Conservation (phyloP, 495 filamentous ascomycete species). For the Ramalina intermedia region DNA sequence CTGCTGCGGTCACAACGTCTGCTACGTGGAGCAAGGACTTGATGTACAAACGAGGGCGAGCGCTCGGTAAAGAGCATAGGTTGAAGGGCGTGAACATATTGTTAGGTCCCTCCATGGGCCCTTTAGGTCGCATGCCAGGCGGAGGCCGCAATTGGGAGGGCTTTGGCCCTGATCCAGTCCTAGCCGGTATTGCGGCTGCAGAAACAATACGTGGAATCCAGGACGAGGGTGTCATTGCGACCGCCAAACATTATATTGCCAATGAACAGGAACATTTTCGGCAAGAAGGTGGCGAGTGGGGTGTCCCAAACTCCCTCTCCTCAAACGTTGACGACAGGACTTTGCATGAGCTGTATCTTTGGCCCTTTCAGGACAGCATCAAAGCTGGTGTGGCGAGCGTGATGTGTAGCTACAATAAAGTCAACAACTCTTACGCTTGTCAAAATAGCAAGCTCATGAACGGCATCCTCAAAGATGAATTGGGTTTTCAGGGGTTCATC, state of each 20-base stretch:
- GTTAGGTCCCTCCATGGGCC: constrained; percentile 63
- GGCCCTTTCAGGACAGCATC: constrained; percentile 81
- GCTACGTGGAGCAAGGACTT: constrained; percentile 77
- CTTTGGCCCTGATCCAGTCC: constrained; percentile 64
- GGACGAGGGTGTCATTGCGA: constrained; percentile 66
- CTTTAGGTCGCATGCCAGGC: constrained; percentile 65
- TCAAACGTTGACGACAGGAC: constrained; percentile 73
- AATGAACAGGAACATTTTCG: constrained; percentile 88
- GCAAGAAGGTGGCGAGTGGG: constrained; percentile 56
- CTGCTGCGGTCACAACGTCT: constrained; percentile 72
- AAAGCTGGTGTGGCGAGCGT: constrained; percentile 74
- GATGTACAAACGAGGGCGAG: constrained; percentile 55
- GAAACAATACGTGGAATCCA: constrained; percentile 67
- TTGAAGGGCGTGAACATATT: constrained; percentile 61
- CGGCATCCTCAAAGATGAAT: constrained; percentile 83
- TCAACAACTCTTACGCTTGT: constrained; percentile 85
- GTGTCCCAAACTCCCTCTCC: constrained; percentile 55
- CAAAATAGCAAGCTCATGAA: constrained; percentile 87
- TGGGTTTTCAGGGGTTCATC: constrained; percentile 90
- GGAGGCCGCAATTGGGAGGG: constrained; percentile 91
- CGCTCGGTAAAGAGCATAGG: constrained; percentile 55
- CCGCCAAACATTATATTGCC: constrained; percentile 64
- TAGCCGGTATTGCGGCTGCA: constrained; percentile 52
- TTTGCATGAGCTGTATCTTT: constrained; percentile 72
- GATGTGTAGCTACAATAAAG: constrained; percentile 82